phyloP scores from a whole-genome alignment of 2,329 filamentous ascomycete genomes.

The Xylariales sp. region DNA sequence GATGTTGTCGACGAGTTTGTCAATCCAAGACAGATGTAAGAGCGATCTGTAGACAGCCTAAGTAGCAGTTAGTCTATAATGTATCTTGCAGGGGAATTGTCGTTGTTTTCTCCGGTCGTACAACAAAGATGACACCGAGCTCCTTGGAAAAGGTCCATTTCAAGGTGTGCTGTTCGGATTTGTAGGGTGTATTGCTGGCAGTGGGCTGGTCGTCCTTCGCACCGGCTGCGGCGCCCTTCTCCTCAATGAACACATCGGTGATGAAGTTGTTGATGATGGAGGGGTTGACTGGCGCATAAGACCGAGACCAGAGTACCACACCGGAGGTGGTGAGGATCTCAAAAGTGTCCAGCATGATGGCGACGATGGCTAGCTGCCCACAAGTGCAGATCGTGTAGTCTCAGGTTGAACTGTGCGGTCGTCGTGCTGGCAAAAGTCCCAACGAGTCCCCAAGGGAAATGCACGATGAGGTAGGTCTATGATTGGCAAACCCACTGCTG shows the following conservation, averaged over 20 bases:
- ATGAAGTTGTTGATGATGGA: slow-evolving; percentile 92
- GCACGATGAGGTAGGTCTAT: slow-evolving; percentile 1
- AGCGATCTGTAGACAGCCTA: slow-evolving; percentile 96
- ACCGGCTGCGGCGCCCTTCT: slow-evolving; percentile 64
- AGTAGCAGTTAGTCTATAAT: no score
- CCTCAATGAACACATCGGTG: slow-evolving; percentile 95
- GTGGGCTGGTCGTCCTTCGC: slow-evolving; percentile 57
- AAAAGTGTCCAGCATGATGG: slow-evolving; percentile 86
- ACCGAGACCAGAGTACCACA: slow-evolving; percentile 93
- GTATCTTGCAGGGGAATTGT: no score
- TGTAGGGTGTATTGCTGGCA: slow-evolving; percentile 69
- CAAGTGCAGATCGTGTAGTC: no score
- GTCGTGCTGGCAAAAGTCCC: no score
- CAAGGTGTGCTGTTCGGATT: slow-evolving; percentile 87
- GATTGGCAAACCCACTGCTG: background rate
- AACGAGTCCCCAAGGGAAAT: background rate
- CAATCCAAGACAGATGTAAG: slow-evolving; percentile 92
- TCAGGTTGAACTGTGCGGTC: no score
- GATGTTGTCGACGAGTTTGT: slow-evolving; percentile 93
- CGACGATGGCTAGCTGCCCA: no score
- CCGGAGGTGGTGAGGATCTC: slow-evolving; percentile 95
- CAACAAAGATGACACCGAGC: slow-evolving; percentile 90
- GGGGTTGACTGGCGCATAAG: slow-evolving; percentile 73
- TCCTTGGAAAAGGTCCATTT: slow-evolving; percentile 95
- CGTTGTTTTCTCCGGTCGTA: no score